Evolutionary conservation across 345 rosid species (phyloP).

Genomic region (Ceriops tagal): DNA sequence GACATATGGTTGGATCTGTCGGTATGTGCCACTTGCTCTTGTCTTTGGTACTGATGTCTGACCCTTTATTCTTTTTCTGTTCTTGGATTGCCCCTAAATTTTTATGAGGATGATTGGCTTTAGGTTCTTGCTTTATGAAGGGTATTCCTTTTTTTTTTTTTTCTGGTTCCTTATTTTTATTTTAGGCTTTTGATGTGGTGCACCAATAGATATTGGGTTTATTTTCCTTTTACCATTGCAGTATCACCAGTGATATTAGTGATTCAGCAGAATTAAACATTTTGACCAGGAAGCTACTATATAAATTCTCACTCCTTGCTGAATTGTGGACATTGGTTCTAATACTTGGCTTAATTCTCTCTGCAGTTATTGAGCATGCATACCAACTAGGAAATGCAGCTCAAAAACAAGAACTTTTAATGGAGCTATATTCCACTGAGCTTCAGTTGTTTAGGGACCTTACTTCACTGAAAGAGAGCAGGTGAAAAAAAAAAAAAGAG

Average conservation of each 20-base stretch:
- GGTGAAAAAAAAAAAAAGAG: constrained; percentile 31
- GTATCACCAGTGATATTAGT: too few relatives aligned
- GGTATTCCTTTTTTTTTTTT: background rate
- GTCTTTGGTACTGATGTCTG: too few relatives aligned
- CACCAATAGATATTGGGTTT: background rate
- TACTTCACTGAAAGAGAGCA: constrained; percentile 54
- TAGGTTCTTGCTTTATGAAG: background rate
- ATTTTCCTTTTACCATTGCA: too few relatives aligned
- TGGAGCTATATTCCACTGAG: constrained; percentile 84
- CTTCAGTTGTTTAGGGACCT: constrained; percentile 84
- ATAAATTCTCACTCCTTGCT: background rate
- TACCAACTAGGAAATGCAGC: constrained; percentile 68
- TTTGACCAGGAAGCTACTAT: background rate
- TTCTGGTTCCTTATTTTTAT: too few relatives aligned
- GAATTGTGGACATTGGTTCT: background rate
- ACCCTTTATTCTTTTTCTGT: background rate
- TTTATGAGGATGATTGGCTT: background rate
- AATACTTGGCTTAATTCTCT: background rate
- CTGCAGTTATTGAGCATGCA: constrained; percentile 77
- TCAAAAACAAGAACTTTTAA: constrained; percentile 86
- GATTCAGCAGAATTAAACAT: too few relatives aligned
- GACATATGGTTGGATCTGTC: constrained; percentile 88
- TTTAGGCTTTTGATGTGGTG: background rate
- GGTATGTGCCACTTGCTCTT: constrained; percentile 40
- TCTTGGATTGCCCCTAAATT: background rate